A percentile compares a stretch with the other conserved stretches of the same genome.
Evolutionary conservation across 306 rosid genomes (phyloP).

Genomic region (Pyrus pyrifolia): DNA sequence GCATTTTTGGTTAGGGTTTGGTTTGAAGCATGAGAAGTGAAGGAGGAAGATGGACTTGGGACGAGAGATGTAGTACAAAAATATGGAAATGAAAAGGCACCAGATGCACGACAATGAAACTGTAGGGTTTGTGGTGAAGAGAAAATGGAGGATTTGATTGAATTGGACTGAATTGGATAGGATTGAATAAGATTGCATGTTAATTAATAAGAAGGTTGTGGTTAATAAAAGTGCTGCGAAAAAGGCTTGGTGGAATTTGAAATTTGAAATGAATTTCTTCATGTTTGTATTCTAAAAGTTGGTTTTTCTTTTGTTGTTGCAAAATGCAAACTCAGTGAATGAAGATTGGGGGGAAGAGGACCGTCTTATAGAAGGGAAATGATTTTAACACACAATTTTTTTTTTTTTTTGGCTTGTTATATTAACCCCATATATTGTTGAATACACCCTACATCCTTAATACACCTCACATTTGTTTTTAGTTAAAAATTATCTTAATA

Average conservation of each 20-base stretch:
- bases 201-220: not conserved
- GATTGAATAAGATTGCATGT: not conserved
- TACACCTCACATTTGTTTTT: too few relatives aligned
- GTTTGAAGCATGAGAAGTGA: conserved; percentile 4
- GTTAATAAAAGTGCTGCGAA: not conserved
- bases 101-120: not conserved
- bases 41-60: conserved; percentile 5
- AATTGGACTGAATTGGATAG: not conserved
- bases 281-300: not conserved
- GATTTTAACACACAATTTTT: too few relatives aligned
- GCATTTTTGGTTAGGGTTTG: not conserved
- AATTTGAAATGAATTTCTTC: not conserved
- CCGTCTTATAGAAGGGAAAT: too few relatives aligned
- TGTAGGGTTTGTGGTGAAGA: not conserved
- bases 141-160: not conserved
- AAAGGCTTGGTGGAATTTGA: not conserved
- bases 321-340: not conserved
- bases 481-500: too few relatives aligned
- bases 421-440: too few relatives aligned
- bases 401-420: too few relatives aligned
- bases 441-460: too few relatives aligned
- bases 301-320: not conserved
- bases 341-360: not conserved
- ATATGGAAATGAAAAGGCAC: not conserved
- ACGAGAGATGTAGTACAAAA: not conserved